Base-by-base conservation (phyloP, 148 eudicot species). In the Camellia japonica region DNA sequence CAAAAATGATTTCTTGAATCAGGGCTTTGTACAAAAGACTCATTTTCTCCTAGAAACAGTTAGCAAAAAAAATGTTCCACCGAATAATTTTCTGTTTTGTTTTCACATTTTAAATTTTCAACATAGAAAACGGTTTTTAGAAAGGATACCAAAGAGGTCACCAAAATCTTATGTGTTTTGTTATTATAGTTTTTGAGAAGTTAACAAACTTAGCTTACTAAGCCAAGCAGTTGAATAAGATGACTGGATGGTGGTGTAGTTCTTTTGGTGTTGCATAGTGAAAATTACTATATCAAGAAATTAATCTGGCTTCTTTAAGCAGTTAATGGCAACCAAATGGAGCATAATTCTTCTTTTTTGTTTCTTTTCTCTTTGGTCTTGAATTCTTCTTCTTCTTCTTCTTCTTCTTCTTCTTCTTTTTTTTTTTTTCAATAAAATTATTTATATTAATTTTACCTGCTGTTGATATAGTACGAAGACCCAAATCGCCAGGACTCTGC, bases 401-500 rank as follows among this genome's bases (percentile, higher is more conserved):
- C 1, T n/a, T n/a, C n/a, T n/a, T n/a, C n/a, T n/a, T n/a, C n/a
- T n/a, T n/a, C n/a, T n/a, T n/a, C n/a, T n/a, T n/a, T 47, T 49
- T 52, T n/a, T 20, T 5, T 72, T 72, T 11, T n/a, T 51, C 9
- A 71, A 20, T n/a, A 8, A 1, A 46, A 43, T n/a, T 47, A 18
- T 23, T 60, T 62, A 41, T 74, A 38, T 56, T 64, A 44, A 18
- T 67, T 49, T 78, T 55, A 18, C 41, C 3, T 85, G 30, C 47
- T 83, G 19, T n/a, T 81, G 61, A 59, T 82, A 73, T 81, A 96
- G 99, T 96, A 93, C 71, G 99, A 96, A 86, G 97, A 92, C 44
- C 88, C 95, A 54, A 81, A 58, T 46, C 84, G 90, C 54, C 99
- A 96, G 69, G 94, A 92, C 56, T 89, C 91, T 30, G 99, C 99